Base-by-base conservation (phyloP, 192 early-diverging fungal genomes). In the Chytriomyces sp. region DNA sequence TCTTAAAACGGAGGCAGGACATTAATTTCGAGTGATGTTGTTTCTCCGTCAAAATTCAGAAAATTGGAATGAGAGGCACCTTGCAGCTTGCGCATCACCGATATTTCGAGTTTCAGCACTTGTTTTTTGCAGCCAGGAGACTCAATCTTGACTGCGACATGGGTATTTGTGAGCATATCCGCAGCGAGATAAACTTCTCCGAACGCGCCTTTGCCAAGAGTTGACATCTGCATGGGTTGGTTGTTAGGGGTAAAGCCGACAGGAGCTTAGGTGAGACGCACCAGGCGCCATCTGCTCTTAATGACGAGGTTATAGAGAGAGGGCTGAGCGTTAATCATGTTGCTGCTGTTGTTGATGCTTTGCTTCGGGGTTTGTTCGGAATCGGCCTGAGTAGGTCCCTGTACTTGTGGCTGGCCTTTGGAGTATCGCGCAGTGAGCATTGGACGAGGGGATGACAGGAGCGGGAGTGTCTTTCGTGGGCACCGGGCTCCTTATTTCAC, bases 121-220 rank as follows among this genome's bases (percentile, higher is more conserved):
- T 79, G 79, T 74, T 87, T 88, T 66, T 84, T 85, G 43, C 76
- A 70, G 43, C 64, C 59, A 8, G 84, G 85, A 23, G 73, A 75
- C 80, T 89, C 88, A 50, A 89, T 79, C 77, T 89, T 89, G 53
- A 89, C 84, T 7, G 88, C 88, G 61, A 89, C 84, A 9, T 63
- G 70, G 44, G 77, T 67, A 7, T 71, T 18, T 5, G 73, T 80
- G 1, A 61, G 24, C 23, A 82, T 45, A 74, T 90, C 87, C 8
- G 79, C 6, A 1, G 86, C 88, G n/a, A 68, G 65, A 66, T 87
- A 84, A 2, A 89, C 85, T 66, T 89, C 82, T 6, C 88, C 88
- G 69, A 90, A 90, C 1, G 84, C 86, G 50, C 88, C 88, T 49
- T 84, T 82, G 5, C 87, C 88, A 26, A 89, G 49, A 8, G 71